Evolutionary conservation across 2,329 filamentous ascomycete species (phyloP), one percentile per base, ranked within the genome.

Genomic region (Alternaria atra): DNA sequence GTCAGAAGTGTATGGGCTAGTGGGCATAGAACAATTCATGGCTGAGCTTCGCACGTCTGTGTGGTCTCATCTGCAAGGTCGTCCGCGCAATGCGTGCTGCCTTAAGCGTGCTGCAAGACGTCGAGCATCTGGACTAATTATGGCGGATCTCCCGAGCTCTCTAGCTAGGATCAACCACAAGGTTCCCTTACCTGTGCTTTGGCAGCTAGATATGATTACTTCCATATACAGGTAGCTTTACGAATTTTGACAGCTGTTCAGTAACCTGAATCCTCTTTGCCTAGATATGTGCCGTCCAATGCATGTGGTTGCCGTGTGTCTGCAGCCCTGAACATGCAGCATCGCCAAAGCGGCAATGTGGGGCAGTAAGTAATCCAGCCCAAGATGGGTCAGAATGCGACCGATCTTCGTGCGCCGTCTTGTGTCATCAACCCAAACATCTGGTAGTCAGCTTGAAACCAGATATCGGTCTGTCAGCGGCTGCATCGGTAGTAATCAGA

Each of bases 71-170:
- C 46, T 69, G 60, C 66, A 71, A 32, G 50, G 60, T 61, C 59
- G 61, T 63, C 55, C 55, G 58, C 57, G 58, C 56, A 57, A 71
- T 63, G 64, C 63, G 54, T 65, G 67, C 54, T 68, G 62, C 64
- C 64, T 64, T 63, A 55, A 55, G 67, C 65, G 58, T 67, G 60
- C 64, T 65, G 27, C 43, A 35, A 42, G 65, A 52, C 61, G 64
- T 61, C 53, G 52, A 56, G 48, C 51, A 47, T 43, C 63, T 70
- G 71, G 73, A 75, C 72, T 64, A 73, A 73, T 64, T 65, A 68
- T 70, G 60, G 55, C 72, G 71, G 71, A 72, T 62, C 44, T 59
- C 42, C 66, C 65, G 64, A 55, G 46, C 15, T 23, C 50, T 42
- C 9, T 20, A 42, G 39, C 20, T 58, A 50, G 59, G n/a, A 43